Evolutionary conservation across 2,329 filamentous ascomycete genomes (phyloP).

Genomic region (Verticillium tricorpus): DNA sequence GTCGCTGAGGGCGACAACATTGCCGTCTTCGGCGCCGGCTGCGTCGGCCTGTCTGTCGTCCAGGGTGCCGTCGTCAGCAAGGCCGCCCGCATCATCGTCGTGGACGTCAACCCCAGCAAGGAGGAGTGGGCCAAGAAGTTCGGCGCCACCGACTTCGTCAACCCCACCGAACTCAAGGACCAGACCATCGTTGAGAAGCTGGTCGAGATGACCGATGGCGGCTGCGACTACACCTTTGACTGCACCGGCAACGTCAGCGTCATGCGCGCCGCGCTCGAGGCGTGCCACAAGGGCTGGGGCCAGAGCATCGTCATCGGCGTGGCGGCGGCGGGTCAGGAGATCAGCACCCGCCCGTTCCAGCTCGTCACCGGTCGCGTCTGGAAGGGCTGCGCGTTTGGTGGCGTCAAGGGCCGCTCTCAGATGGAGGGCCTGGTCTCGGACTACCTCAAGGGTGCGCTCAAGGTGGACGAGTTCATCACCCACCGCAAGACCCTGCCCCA

Average conservation of each 20-base stretch:
- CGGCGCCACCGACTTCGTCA: conserved; percentile 94
- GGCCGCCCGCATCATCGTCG: conserved; percentile 70
- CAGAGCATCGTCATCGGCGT: conserved; percentile 98
- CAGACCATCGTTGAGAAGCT: conserved; percentile 89
- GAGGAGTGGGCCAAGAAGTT: conserved; percentile 93
- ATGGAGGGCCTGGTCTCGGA: conserved; percentile 82
- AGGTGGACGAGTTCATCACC: conserved; percentile 99
- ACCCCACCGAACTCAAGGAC: conserved; percentile 73
- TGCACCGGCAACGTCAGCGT: conserved; percentile 96
- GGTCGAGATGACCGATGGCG: conserved; percentile 95
- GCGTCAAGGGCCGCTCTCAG: conserved; percentile 95
- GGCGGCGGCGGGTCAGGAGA: conserved; percentile 93
- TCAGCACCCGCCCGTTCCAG: conserved; percentile 92
- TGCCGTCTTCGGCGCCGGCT: conserved; percentile 92
- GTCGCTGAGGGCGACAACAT: conserved; percentile 87
- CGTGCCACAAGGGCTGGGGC: conserved; percentile 99
- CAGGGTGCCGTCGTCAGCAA: conserved; percentile 87
- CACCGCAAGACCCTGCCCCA: conserved; percentile 78
- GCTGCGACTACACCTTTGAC: conserved; percentile 98
- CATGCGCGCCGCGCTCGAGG: conserved; percentile 92
- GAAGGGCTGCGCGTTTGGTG: conserved; percentile 97
- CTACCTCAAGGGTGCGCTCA: conserved; percentile 84
- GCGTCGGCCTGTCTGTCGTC: conserved; percentile 90
- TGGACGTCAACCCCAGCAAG: conserved; percentile 79
- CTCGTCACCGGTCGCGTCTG: conserved; percentile 95